These are phyloP conservation scores for Sanghuangporus baumii DNA, from an alignment of 1,284 basidiomycete genomes.

Conservation along the genomic window DNA sequence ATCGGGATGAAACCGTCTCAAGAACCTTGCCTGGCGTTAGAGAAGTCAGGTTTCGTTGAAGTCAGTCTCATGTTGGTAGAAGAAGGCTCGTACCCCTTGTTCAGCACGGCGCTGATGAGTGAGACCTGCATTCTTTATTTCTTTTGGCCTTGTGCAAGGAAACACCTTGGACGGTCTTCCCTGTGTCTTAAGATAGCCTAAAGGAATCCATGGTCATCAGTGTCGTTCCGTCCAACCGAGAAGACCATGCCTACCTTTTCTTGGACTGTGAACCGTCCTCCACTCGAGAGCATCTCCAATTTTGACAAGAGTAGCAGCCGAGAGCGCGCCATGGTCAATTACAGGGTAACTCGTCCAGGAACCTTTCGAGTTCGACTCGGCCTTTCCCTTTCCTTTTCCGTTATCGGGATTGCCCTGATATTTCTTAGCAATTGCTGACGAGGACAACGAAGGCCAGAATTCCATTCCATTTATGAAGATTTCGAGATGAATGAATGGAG, in stretches of 20 bases:
- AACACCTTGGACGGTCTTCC: constrained; percentile 40
- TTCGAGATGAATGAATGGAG: background rate
- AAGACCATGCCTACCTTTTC: constrained; percentile 20
- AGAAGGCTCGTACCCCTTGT: constrained; percentile 43
- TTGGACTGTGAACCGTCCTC: constrained; percentile 37
- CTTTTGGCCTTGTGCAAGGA: constrained; percentile 44
- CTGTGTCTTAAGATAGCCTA: constrained; percentile 6
- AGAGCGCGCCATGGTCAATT: constrained; percentile 49
- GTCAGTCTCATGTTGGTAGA: background rate
- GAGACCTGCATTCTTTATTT: constrained; percentile 25
- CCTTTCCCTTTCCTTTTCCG: background rate
- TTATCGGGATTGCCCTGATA: background rate
- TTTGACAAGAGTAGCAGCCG: constrained; percentile 43
- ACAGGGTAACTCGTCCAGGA: constrained; percentile 40
- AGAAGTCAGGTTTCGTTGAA: background rate
- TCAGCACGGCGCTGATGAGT: constrained; percentile 44
- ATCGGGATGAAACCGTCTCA: constrained; percentile 64
- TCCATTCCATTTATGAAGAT: constrained; percentile 21
- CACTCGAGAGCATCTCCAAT: constrained; percentile 40
- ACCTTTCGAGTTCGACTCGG: constrained; percentile 16
- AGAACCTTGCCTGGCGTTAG: constrained; percentile 50
- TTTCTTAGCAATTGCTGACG: constrained; percentile 7
- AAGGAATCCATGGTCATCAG: constrained; percentile 1
- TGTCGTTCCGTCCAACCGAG: background rate
- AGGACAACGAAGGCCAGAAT: constrained; percentile 20